These are phyloP conservation scores for Beauveria caledonica DNA, from an alignment of 2,329 filamentous ascomycete genomes.

Conservation along the genomic window DNA sequence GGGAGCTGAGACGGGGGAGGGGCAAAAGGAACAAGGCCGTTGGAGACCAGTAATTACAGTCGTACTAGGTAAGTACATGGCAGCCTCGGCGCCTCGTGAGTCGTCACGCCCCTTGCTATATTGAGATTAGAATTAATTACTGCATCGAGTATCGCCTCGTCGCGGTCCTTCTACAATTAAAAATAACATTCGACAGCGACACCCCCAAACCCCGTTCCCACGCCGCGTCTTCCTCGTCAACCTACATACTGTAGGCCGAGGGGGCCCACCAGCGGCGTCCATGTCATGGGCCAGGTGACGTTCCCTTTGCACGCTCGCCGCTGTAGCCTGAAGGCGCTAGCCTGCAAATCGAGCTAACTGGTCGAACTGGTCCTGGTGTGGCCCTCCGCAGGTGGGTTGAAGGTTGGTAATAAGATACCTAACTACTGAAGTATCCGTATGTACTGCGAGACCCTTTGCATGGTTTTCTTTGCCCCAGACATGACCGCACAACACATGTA, in stretches of 20 bases:
- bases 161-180: neutral
- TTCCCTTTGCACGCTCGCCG: neutral
- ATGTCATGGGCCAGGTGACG: slow-evolving; percentile 4
- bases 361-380: neutral
- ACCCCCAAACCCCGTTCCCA: neutral
- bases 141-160: neutral
- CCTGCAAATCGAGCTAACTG: neutral
- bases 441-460: neutral
- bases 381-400: neutral
- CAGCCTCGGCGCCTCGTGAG: neutral
- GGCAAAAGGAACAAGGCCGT: neutral
- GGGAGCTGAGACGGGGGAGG: slow-evolving; percentile 1
- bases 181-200: neutral
- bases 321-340: neutral
- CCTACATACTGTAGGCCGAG: neutral
- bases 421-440: too few species aligned
- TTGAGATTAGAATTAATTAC: neutral
- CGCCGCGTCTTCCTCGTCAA: neutral
- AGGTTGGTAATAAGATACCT: too few species aligned
- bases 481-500: neutral
- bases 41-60: neutral
- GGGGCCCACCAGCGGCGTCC: neutral
- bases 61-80: neutral
- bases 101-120: neutral
- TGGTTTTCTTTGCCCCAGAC: slow-evolving; percentile 1